A percentile compares a stretch with the other conserved stretches of the same genome.
Evolutionary conservation across 352 stramenopile species (phyloP).

Genomic region (Globisporangium yorkense): DNA sequence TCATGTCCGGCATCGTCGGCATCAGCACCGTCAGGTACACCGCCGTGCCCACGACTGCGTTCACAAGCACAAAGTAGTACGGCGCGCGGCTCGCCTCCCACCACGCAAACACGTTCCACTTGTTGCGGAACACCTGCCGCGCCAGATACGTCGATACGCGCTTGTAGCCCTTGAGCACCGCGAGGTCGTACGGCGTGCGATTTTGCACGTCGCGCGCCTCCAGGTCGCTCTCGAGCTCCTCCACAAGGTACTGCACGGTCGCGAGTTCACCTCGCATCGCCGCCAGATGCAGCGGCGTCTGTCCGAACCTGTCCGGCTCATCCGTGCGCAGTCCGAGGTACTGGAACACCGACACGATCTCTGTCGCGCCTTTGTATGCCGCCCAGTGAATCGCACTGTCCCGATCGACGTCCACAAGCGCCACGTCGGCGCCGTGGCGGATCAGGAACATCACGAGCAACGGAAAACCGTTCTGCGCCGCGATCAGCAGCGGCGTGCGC

Average conservation of each 20-base stretch:
- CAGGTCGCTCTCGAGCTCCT: constrained; percentile 69
- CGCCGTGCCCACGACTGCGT: constrained; percentile 30
- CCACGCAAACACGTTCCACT: constrained; percentile 68
- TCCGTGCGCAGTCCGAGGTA: constrained; percentile 67
- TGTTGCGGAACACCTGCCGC: constrained; percentile 22
- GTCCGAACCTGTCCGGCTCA: constrained; percentile 58
- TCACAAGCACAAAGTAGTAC: constrained; percentile 65
- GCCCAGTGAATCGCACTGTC: constrained; percentile 85
- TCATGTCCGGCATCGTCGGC: constrained; percentile 44
- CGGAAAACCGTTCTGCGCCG: constrained; percentile 70
- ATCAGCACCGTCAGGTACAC: constrained; percentile 54
- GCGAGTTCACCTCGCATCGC: constrained; percentile 66
- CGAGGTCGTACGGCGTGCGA: constrained; percentile 55
- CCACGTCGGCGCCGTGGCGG: constrained; percentile 61
- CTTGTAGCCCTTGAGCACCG: constrained; percentile 47
- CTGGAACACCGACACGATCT: constrained; percentile 82
- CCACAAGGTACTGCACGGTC: constrained; percentile 74
- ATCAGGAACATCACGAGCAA: constrained; percentile 75
- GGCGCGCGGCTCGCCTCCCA: constrained; percentile 51
- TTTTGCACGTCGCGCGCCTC: constrained; percentile 39
- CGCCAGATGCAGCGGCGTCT: constrained; percentile 81
- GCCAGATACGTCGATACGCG: constrained; percentile 52
- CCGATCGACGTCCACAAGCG: constrained; percentile 51
- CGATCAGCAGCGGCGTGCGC: constrained; percentile 66
- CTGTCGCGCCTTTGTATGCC: constrained; percentile 78